Conservation (phyloP, 2,329 filamentous ascomycete genomes). For the Dactylellina haptotyla region DNA sequence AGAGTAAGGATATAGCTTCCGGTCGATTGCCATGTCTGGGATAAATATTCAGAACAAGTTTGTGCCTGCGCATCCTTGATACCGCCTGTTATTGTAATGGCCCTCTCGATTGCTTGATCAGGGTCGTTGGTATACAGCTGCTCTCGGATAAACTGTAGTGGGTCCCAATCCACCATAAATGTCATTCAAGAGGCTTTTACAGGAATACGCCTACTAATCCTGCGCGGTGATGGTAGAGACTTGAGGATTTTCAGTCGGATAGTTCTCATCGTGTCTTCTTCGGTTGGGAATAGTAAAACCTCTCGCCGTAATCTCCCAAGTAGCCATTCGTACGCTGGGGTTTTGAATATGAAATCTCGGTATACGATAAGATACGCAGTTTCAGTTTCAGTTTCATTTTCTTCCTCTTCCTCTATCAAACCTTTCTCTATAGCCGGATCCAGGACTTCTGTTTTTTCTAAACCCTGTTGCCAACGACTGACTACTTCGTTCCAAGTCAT, state of each 20-base stretch:
- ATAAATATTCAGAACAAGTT: conserved; percentile 55
- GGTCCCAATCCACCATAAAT: too few species aligned
- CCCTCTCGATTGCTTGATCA: conserved; percentile 24
- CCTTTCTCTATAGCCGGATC: too few species aligned
- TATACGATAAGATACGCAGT: neutral
- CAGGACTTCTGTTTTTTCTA: neutral
- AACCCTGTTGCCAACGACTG: neutral
- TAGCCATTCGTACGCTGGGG: conserved; percentile 50
- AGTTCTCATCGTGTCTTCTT: conserved; percentile 17
- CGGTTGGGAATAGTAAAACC: conserved; percentile 3
- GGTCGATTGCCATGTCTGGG: conserved; percentile 54
- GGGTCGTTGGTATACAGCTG: conserved; percentile 16
- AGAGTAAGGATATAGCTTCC: conserved; percentile 12
- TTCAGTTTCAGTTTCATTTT: neutral
- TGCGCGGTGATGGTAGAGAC: neutral
- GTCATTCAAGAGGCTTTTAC: conserved; percentile 11
- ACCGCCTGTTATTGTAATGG: conserved; percentile 56
- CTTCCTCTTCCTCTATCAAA: neutral
- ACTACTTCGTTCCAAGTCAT: conserved; percentile 5
- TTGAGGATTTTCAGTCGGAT: conserved; percentile 14
- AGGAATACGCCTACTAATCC: conserved; percentile 19
- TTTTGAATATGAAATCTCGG: conserved; percentile 27
- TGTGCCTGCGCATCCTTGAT: conserved; percentile 55
- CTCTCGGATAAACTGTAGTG: conserved; percentile 5
- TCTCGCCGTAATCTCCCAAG: conserved; percentile 33